Conservation (phyloP, 2,329 filamentous ascomycete species). For the Fonsecaea monophora region DNA sequence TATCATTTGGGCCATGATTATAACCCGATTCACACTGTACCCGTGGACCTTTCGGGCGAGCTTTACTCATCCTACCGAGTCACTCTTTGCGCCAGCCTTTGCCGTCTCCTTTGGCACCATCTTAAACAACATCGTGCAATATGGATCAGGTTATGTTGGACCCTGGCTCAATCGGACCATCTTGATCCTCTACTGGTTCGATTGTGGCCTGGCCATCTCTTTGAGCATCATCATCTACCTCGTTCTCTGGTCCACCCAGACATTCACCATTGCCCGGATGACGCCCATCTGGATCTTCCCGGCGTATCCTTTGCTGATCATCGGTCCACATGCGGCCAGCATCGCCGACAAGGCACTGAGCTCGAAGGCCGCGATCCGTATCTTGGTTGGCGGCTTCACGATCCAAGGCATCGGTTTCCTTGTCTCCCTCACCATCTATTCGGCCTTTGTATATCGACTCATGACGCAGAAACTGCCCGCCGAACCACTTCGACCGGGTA, state of each 20-base stretch:
- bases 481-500: slow-evolving; percentile 77
- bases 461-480: slow-evolving; percentile 87
- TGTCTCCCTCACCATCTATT: slow-evolving; percentile 78
- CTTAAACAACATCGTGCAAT: slow-evolving; percentile 78
- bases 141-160: slow-evolving; percentile 68
- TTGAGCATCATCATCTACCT: slow-evolving; percentile 76
- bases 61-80: slow-evolving; percentile 78
- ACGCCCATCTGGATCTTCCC: slow-evolving; percentile 89
- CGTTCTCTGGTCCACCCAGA: slow-evolving; percentile 71
- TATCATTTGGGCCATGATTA: slow-evolving; percentile 67
- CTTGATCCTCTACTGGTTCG: slow-evolving; percentile 76
- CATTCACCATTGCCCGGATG: slow-evolving; percentile 79
- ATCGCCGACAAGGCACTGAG: slow-evolving; percentile 56
- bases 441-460: slow-evolving; percentile 81
- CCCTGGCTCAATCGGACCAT: slow-evolving; percentile 68
- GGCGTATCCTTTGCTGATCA: slow-evolving; percentile 78
- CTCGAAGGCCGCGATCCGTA: slow-evolving; percentile 55
- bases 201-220: slow-evolving; percentile 70
- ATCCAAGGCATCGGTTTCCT: slow-evolving; percentile 71
- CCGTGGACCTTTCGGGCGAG: slow-evolving; percentile 74
- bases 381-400: slow-evolving; percentile 66
- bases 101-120: slow-evolving; percentile 75
- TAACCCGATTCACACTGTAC: slow-evolving; percentile 71
- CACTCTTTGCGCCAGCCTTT: slow-evolving; percentile 75
- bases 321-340: slow-evolving; percentile 73